Percentiles rank a stretch among this genome's conserved stretches.
Evolutionary conservation across 176 grass and related monocot genomes (phyloP).

Genomic region (Coix lacrymajobi): DNA sequence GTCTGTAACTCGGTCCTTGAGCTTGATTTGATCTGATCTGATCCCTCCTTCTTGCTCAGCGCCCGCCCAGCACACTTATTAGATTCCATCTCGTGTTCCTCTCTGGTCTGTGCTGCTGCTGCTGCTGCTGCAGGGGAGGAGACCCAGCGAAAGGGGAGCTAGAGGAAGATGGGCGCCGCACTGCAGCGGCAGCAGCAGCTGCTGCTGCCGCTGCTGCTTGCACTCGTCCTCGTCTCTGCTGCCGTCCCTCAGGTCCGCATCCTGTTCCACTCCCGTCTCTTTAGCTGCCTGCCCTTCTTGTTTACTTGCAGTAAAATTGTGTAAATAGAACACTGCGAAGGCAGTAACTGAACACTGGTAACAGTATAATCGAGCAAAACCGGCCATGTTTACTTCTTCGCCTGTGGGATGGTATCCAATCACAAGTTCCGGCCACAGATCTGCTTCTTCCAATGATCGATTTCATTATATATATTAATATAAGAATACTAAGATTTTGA

Average conservation of each 20-base stretch:
- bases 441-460: neutral
- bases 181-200: neutral
- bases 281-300: neutral
- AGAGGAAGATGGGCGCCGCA: neutral
- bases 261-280: neutral
- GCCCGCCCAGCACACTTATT: neutral
- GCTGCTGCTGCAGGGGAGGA: neutral
- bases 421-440: neutral
- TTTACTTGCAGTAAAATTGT: neutral
- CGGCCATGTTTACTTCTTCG: neutral
- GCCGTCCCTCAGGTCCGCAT: neutral
- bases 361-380: neutral
- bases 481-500: neutral
- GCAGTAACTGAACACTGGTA: neutral
- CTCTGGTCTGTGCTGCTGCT: neutral
- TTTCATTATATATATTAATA: neutral
- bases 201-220: neutral
- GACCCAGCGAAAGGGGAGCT: neutral
- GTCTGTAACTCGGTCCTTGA: neutral
- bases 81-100: neutral
- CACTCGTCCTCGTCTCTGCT: neutral
- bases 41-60: neutral
- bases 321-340: neutral
- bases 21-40: neutral
- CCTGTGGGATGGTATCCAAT: neutral